Conservation (phyloP, 202 grass and related monocot genomes). For the Brachypodium distachyon region DNA sequence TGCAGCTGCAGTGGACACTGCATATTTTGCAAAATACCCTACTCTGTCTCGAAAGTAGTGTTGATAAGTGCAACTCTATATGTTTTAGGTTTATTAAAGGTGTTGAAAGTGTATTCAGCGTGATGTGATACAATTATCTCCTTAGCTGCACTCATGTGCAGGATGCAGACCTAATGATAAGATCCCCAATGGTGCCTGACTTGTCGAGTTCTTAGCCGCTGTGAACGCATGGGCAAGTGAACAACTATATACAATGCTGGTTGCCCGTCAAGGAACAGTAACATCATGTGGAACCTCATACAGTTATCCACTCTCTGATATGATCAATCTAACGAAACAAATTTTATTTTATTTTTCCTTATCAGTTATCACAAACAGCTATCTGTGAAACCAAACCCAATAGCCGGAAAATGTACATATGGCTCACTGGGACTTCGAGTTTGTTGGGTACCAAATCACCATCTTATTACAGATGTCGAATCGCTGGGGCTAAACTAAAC, state of each 20-base stretch:
- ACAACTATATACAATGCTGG: not conserved
- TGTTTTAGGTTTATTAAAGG: conserved; percentile 11
- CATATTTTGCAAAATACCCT: conserved; percentile 15
- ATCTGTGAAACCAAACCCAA: not conserved
- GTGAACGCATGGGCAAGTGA: not conserved
- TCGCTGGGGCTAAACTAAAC: not conserved
- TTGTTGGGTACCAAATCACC: not conserved
- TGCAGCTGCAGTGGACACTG: not conserved
- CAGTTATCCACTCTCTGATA: not conserved
- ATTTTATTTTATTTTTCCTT: no score
- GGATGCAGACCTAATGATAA: not conserved
- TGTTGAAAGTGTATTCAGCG: not conserved
- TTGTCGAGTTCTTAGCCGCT: not conserved
- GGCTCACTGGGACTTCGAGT: not conserved
- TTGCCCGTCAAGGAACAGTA: not conserved
- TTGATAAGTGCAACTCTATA: not conserved
- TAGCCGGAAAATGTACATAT: not conserved
- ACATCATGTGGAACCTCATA: conserved; percentile 2
- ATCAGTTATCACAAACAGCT: not conserved
- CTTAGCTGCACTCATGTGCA: not conserved
- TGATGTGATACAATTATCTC: not conserved
- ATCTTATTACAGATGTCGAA: not conserved
- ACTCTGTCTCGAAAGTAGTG: not conserved
- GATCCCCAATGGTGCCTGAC: not conserved
- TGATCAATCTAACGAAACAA: not conserved